Base-by-base conservation (phyloP, 768 basidiomycete species). In the Paxillus rubicundulus region DNA sequence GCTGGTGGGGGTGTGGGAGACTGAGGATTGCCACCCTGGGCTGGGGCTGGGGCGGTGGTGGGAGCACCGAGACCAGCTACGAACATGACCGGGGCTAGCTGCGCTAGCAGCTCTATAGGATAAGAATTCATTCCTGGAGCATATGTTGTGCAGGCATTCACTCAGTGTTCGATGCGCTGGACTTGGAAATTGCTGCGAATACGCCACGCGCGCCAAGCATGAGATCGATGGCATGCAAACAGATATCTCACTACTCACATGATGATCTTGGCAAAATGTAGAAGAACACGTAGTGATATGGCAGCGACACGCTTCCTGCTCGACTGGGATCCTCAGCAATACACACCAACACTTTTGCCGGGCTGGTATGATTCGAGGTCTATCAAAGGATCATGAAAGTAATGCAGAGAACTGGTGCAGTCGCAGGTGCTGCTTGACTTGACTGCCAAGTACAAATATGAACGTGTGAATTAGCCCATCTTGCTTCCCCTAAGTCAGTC, bases 51-150 rank as follows among this genome's bases (percentile, higher is more conserved):
- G 2, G 59, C 27, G 2, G 62, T 10, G 57, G 47, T 27, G 64
- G 69, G 7, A 61, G 55, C 52, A 37, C 84, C 84, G 41, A 97
- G 80, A 2, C 95, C 95, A 21, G 92, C 92, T 17, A 94, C 89
- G 66, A 97, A 96, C 89, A 98, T 90, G 36, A 98, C 84, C 13
- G 96, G 96, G 17, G 84, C 85, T 39, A 92, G 81, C 67, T 97
- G 94, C n/a, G 81, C 77, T 59, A 97, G 76, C 56, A 98, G 77
- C 74, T 98, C 93, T 53, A 82, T 75, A 17, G 94, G 95, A 75
- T 96, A 97, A 30, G 90, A 89, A 71, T 95, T 95, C 95, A 97
- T 95, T 39, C 6, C 52, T 9, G 6, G 17, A 41, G 33, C 10
- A 18, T 37, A 33, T 8, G 33, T 33, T 13, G 33, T 12, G 13